Conservation (phyloP, 2,329 filamentous ascomycete species). For the Ceratocystis destructans region DNA sequence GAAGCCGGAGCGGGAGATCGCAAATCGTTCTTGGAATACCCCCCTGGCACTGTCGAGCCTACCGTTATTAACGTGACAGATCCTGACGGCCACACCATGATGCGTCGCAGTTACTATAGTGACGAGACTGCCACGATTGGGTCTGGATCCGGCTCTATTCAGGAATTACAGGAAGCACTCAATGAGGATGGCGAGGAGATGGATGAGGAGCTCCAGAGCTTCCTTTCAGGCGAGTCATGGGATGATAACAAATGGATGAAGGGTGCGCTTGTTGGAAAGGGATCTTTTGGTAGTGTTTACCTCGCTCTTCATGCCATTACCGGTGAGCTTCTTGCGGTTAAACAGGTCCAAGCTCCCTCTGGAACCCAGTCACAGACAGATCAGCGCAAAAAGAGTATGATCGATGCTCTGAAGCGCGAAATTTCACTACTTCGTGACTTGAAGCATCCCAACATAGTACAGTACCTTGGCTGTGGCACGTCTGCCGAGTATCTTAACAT, state of each 20-base stretch:
- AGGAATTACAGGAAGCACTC: constrained; percentile 72
- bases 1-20: constrained; percentile 87
- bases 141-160: constrained; percentile 58
- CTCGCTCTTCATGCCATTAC: constrained; percentile 90
- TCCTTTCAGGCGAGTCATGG: constrained; percentile 85
- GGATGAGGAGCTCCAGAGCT: constrained; percentile 79
- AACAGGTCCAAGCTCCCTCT: constrained; percentile 85
- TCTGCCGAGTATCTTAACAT: constrained; percentile 91
- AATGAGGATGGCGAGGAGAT: constrained; percentile 84
- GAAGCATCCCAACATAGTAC: constrained; percentile 93
- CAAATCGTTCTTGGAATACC: constrained; percentile 89
- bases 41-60: constrained; percentile 60
- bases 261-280: constrained; percentile 89
- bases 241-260: constrained; percentile 99
- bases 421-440: constrained; percentile 88
- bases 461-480: constrained; percentile 89
- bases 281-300: constrained; percentile 92
- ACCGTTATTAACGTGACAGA: constrained; percentile 58
- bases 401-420: constrained; percentile 90
- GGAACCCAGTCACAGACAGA: constrained; percentile 70
- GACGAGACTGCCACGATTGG: constrained; percentile 33
- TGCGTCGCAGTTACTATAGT: constrained; percentile 66
- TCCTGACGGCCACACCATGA: constrained; percentile 54
- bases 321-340: constrained; percentile 92
- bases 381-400: constrained; percentile 92